phyloP scores from a whole-genome alignment of 768 basidiomycete species.

The Mycena vulgaris region DNA sequence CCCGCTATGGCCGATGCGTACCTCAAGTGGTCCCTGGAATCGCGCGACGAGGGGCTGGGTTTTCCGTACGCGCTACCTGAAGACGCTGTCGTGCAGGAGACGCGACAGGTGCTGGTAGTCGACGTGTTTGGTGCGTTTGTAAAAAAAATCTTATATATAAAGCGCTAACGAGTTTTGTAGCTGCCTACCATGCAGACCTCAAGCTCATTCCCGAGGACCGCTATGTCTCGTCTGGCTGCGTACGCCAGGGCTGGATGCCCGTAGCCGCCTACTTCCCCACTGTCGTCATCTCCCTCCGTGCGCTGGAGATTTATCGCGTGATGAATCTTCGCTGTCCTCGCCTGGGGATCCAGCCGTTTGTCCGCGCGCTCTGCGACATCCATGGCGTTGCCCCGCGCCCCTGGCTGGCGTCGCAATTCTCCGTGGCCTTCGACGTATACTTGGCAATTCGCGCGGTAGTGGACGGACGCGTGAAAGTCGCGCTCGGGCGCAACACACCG shows the following conservation, averaged over 20 bases:
- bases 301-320: background rate
- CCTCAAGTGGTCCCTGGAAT: background rate
- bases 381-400: background rate
- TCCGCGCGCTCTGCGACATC: background rate
- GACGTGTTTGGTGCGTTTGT: no score
- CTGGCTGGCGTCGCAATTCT: slow-evolving; percentile 37
- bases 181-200: background rate
- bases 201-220: background rate
- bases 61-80: background rate
- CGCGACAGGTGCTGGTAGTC: background rate
- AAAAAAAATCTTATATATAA: no score
- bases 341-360: background rate
- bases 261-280: background rate
- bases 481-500: slow-evolving; percentile 45
- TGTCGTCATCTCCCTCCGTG: background rate
- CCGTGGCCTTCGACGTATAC: slow-evolving; percentile 54
- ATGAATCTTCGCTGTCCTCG: background rate
- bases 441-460: slow-evolving; percentile 44
- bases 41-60: background rate
- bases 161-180: no score
- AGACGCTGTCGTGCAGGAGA: background rate
- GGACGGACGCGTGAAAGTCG: slow-evolving; percentile 38
- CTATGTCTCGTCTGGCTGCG: slow-evolving; percentile 13
- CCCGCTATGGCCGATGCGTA: background rate
- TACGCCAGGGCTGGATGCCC: slow-evolving; percentile 21